Conservation (phyloP, 148 eudicot genomes). For the Fagopyrum tataricum region DNA sequence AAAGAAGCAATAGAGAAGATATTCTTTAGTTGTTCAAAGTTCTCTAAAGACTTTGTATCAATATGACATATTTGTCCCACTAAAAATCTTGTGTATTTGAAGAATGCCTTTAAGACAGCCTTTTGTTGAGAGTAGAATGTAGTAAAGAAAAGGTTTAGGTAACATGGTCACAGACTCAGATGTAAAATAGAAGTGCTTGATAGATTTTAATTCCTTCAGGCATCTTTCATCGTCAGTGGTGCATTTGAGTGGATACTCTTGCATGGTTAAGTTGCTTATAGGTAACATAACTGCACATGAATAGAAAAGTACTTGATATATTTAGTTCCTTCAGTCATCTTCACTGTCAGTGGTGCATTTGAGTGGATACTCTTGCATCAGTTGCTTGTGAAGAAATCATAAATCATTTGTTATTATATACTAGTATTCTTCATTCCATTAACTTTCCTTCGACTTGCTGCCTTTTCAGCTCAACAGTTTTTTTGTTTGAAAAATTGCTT, state of each 20-base stretch:
- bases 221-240: not conserved
- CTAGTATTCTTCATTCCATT: not conserved
- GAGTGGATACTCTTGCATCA: not conserved
- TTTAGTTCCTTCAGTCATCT: not conserved
- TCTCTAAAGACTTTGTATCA: not conserved
- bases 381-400: not conserved
- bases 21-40: not conserved
- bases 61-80: no score
- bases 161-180: not conserved
- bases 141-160: not conserved
- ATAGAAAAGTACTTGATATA: not conserved
- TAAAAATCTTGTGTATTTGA: no score
- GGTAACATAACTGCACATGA: no score
- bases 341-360: not conserved
- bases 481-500: not conserved
- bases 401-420: not conserved
- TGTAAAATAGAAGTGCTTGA: not conserved
- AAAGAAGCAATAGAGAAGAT: not conserved
- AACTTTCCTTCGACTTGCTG: not conserved
- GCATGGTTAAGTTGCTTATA: not conserved
- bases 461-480: not conserved
- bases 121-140: not conserved
- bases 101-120: no score
- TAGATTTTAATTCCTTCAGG: not conserved
- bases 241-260: no score